Base-by-base conservation (phyloP, 441 rosid genomes). In the Macaranga tanarius region DNA sequence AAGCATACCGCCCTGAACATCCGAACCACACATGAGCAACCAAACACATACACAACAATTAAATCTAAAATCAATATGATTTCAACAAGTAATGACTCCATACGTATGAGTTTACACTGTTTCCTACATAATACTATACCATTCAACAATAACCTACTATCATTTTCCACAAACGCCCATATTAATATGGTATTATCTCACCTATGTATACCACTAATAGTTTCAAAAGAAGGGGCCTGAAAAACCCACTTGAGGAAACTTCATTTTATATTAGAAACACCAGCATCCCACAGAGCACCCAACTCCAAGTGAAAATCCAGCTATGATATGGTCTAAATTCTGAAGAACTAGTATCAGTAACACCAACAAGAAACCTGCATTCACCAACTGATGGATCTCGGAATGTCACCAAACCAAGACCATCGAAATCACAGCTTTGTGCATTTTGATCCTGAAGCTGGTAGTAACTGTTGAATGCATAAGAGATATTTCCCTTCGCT, bases 381-480 rank as follows among this genome's bases (percentile, higher is more conserved):
- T 88, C 91, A 25, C 99, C 97, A 23, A 92, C 84, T 0, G 97
- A 95, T 28, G 97, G 99, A 68, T 95, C 86, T 19, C 86, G 83
- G 84, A 87, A 95, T 45, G 97, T 95, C 62, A 95, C 86, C 79
- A 93, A 81, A 56, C 98, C 98, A 58, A 87, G 89, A 67, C 97
- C 98, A 63, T 89, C 98, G 28, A 92, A 92, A 70, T 88, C 86
- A 45, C 93, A 90, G 85, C 95, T 90, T 79, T 70, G 81, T 40
- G 31, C 90, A 12, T 87, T 81, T 79, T 95, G 99, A 92, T 85
- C 84, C 76, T 83, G 94, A 77, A 86, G 65, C 85, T 95, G 99
- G 80, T 95, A 95, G 82, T 88, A 95, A 76, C 99, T 91, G 76
- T 95, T 95, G 86, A 95, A 95, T 69, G 92, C 97, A 75, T 89